Percentiles rank a stretch among this genome's conserved stretches.
These are phyloP conservation scores for Raddia guianensis DNA, from an alignment of 176 grass and related monocot species.

Conservation along the genomic window DNA sequence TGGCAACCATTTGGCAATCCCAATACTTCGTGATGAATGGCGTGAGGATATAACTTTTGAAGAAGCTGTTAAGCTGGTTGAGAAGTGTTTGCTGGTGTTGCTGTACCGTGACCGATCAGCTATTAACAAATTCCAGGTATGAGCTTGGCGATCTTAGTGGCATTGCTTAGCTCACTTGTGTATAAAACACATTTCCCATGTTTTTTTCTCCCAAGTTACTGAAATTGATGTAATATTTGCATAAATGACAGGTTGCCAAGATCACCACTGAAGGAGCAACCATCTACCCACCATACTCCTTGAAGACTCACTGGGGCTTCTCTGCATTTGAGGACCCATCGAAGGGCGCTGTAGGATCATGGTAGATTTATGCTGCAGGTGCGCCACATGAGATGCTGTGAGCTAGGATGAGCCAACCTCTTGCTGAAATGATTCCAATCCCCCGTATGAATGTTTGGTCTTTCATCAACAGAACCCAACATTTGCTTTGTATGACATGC, in stretches of 20 bases:
- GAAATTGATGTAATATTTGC: neutral
- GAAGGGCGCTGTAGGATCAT: constrained; percentile 82
- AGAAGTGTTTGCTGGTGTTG: constrained; percentile 94
- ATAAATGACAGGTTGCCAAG: constrained; percentile 67
- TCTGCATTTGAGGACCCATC: constrained; percentile 81
- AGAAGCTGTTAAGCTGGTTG: constrained; percentile 95
- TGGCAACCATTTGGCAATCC: constrained; percentile 95
- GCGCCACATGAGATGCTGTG: neutral
- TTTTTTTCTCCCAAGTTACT: neutral
- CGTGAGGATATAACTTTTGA: constrained; percentile 92
- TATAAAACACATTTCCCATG: neutral
- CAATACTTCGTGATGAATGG: constrained; percentile 95
- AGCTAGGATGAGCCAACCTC: constrained; percentile 24
- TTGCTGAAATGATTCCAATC: constrained; percentile 22
- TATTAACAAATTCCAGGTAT: constrained; percentile 99
- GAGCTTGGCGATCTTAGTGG: neutral
- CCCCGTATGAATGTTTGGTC: constrained; percentile 21
- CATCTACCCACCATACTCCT: constrained; percentile 80
- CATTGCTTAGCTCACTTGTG: neutral
- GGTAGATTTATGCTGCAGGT: constrained; percentile 57
- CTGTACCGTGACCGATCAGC: constrained; percentile 96
- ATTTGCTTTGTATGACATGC: constrained; percentile 49
- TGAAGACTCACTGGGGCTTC: constrained; percentile 93
- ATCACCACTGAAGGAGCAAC: constrained; percentile 83
- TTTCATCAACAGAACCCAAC: neutral